Evolutionary conservation across 495 filamentous ascomycete genomes (phyloP).

Genomic region (Sabuloglossum arenarium): DNA sequence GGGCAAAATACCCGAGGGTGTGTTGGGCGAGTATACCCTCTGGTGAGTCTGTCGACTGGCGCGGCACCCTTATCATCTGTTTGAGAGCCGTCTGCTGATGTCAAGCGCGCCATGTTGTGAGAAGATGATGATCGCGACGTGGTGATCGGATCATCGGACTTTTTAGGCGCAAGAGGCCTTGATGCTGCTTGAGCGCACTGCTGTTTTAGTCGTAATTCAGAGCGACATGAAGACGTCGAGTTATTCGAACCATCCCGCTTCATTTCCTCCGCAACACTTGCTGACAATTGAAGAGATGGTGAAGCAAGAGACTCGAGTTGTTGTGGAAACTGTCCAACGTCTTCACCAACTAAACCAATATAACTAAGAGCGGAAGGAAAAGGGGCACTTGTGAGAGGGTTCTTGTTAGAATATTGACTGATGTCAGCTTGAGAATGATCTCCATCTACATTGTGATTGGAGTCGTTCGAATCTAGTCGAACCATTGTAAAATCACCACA

Average conservation of each 20-base stretch:
- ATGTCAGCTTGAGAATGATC: not conserved
- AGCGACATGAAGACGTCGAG: not conserved
- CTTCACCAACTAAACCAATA: not conserved
- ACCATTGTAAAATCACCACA: not conserved
- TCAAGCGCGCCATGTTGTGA: conserved; percentile 30
- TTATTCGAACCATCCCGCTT: not conserved
- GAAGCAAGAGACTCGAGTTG: not conserved
- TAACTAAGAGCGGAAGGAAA: not conserved
- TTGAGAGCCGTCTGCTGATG: conserved; percentile 35
- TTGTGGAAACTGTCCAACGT: not conserved
- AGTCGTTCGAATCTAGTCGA: not conserved
- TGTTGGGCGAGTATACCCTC: conserved; percentile 51
- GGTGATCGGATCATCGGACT: not conserved
- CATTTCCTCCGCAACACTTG: not conserved
- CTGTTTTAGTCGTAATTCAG: not conserved
- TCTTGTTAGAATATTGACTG: not conserved
- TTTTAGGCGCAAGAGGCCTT: not conserved
- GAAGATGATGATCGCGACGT: not conserved
- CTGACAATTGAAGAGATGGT: not conserved
- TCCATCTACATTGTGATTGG: not conserved
- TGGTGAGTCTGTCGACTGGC: conserved; percentile 29
- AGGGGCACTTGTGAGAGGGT: not conserved
- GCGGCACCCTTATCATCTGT: conserved; percentile 26
- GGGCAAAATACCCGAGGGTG: conserved; percentile 58
- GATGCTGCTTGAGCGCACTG: not conserved